phyloP scores from a whole-genome alignment of 2,329 filamentous ascomycete genomes.

The Ascochyta viciae-villosae region DNA sequence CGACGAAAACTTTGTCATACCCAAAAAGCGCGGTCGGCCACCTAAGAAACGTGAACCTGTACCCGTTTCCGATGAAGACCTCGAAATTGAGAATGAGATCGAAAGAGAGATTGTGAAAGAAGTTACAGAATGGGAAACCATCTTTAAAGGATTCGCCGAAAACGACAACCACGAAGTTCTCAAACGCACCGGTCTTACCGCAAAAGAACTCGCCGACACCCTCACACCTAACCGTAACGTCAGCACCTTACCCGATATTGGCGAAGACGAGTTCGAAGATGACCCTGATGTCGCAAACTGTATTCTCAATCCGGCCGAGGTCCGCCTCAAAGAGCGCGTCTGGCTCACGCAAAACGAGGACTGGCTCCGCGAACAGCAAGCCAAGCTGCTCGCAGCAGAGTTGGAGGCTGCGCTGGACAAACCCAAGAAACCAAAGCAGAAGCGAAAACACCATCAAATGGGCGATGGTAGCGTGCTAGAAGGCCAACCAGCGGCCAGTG shows the following conservation, averaged over 20 bases:
- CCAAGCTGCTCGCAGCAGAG: conserved; percentile 79
- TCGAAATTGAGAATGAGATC: conserved; percentile 56
- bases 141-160: conserved; percentile 39
- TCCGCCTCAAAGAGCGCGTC: conserved; percentile 83
- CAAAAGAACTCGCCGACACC: conserved; percentile 37
- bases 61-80: conserved; percentile 53
- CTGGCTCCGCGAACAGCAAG: conserved; percentile 86
- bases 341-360: conserved; percentile 97
- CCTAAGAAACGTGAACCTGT: conserved; percentile 43
- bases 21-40: conserved; percentile 49
- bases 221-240: conserved; percentile 37
- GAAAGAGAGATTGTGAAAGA: conserved; percentile 53
- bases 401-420: conserved; percentile 61
- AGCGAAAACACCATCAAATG: conserved; percentile 48
- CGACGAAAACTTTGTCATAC: conserved; percentile 32
- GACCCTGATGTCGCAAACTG: conserved; percentile 88
- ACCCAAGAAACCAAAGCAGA: conserved; percentile 57
- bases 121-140: conserved; percentile 39
- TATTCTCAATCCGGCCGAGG: conserved; percentile 74
- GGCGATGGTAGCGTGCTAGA: conserved; percentile 53
- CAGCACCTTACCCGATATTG: conserved; percentile 63
- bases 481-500: conserved; percentile 51
- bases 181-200: conserved; percentile 34
- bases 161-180: conserved; percentile 42
- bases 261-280: conserved; percentile 83